These are phyloP conservation scores for Verticillium longisporum DNA, from an alignment of 2,329 filamentous ascomycete genomes.

Conservation along the genomic window DNA sequence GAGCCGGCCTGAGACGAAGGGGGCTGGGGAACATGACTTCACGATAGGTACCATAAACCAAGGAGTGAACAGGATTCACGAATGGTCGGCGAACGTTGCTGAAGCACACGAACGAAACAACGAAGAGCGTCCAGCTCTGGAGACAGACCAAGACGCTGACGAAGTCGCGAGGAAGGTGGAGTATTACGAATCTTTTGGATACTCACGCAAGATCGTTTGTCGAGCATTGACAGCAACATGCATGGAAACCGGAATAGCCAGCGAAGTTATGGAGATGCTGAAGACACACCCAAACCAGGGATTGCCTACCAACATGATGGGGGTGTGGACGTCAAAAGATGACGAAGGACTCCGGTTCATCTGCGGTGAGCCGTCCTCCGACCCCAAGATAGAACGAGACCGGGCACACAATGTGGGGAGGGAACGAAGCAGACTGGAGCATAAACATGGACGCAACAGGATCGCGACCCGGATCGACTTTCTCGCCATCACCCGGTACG, in stretches of 20 bases:
- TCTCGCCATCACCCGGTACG: slow-evolving; percentile 14
- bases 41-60: neutral
- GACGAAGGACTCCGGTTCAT: slow-evolving; percentile 36
- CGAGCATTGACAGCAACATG: slow-evolving; percentile 47
- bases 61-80: neutral
- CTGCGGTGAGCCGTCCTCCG: slow-evolving; percentile 9
- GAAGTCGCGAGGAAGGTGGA: slow-evolving; percentile 16
- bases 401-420: neutral
- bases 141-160: neutral
- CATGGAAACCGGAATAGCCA: slow-evolving; percentile 41
- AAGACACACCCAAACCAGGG: slow-evolving; percentile 33
- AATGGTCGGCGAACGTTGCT: neutral
- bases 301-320: slow-evolving; percentile 46
- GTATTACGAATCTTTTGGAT: slow-evolving; percentile 35
- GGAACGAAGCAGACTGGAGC: slow-evolving; percentile 23
- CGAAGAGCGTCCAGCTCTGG: neutral
- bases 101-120: neutral
- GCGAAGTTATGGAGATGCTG: slow-evolving; percentile 38
- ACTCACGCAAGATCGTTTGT: slow-evolving; percentile 35
- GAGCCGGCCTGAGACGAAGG: neutral
- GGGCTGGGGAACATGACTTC: neutral
- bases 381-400: neutral
- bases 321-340: slow-evolving; percentile 55
- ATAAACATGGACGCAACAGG: slow-evolving; percentile 33
- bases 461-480: slow-evolving; percentile 19